Evolutionary conservation across 2,329 filamentous ascomycete genomes (phyloP), one percentile per base, ranked within the genome.

Genomic region (Claviceps cyperi): DNA sequence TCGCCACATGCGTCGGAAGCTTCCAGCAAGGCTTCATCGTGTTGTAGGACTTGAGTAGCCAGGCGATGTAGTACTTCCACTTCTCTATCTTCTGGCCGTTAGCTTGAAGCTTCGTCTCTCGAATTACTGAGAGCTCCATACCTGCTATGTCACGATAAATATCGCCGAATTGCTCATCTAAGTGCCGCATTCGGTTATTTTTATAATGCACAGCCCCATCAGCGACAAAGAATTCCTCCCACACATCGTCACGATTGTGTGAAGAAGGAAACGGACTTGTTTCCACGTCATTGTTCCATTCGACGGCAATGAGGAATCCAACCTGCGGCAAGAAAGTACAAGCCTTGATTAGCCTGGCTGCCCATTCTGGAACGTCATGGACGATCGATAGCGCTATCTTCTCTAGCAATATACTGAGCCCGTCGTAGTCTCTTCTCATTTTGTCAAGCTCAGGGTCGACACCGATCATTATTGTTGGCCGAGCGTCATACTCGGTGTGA

Each of bases 291-390:
- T 59, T 53, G 43, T 64, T 58, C 9, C 53, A 51, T 56, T 88
- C 77, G 15, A 94, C 81, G 0, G 84, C 81, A 2, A 89, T 85
- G 38, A 96, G 76, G 61, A 96, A 98, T 0, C 92, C 92, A 38
- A 96, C 78, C 59, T 95, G 89, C 0, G 90, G 91, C 54, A 94
- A 84, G 62, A 92, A 95, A 17, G 92, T 84, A 54, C 94, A 94
- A 50, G 90, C 90, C 36, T 75, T 71, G 14, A 83, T 66, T 52
- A 76, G 72, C 32, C 66, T 62, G 24, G 64, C 63, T 17, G 73
- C 72, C 72, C 75, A 74, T 52, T 76, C 71, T 1, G 89, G 83
- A 19, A 92, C 69, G 1, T 74, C 72, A 14, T 66, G 64, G 0
- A 77, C 76, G 51, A 95, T 70, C n/a, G 78, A 75, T 17, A 73